Percentiles rank a stretch among this genome's conserved stretches.
Evolutionary conservation across 306 rosid genomes (phyloP).

Genomic region (Boehmeria nivea): DNA sequence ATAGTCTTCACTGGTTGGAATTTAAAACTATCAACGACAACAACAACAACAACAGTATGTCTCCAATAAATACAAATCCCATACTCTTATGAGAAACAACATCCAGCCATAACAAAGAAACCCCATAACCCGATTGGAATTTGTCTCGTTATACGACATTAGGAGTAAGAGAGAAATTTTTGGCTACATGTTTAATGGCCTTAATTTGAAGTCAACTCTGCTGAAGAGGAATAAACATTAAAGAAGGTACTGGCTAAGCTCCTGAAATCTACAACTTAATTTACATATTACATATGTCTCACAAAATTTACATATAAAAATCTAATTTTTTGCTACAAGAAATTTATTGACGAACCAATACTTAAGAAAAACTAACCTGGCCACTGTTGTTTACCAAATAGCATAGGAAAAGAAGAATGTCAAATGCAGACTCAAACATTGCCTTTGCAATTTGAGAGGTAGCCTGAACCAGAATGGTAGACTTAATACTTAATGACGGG

Average conservation of each 20-base stretch:
- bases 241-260: background rate
- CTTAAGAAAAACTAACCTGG: slow-evolving; percentile 55
- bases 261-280: background rate
- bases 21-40: background rate
- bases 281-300: background rate
- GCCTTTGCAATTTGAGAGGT: slow-evolving; percentile 77
- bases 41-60: background rate
- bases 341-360: background rate
- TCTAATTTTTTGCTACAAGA: background rate
- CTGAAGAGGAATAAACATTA: background rate
- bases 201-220: background rate
- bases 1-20: background rate
- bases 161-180: too few species aligned
- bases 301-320: background rate
- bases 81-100: too few species aligned
- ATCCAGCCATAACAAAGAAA: too few species aligned
- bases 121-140: background rate
- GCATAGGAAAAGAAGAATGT: slow-evolving; percentile 71
- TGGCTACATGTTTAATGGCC: too few species aligned
- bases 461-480: slow-evolving; percentile 68
- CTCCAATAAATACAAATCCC: too few species aligned
- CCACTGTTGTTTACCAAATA: slow-evolving; percentile 74
- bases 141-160: background rate
- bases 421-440: slow-evolving; percentile 86
- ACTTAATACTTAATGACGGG: slow-evolving; percentile 45